Evolutionary conservation across 805 yeast species (phyloP).

Genomic region (Myxozyma sirexii): DNA sequence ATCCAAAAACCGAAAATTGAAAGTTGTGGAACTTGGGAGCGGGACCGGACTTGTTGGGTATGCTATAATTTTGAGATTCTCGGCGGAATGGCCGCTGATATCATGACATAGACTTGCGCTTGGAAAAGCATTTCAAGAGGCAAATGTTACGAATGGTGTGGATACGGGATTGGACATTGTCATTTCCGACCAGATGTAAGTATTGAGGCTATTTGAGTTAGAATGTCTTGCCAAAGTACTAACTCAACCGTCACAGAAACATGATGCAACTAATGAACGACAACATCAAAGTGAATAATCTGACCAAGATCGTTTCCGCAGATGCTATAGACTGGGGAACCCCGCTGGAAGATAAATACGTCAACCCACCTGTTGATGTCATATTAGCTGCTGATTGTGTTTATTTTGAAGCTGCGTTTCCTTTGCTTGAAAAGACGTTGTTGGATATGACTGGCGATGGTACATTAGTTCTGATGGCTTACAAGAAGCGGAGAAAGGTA

Average conservation of each 20-base stretch:
- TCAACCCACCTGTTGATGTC: slow-evolving; percentile 46
- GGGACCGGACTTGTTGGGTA: slow-evolving; percentile 63
- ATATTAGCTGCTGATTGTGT: slow-evolving; percentile 65
- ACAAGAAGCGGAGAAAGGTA: slow-evolving; percentile 55
- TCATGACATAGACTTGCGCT: slow-evolving; percentile 37
- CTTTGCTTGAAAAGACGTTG: slow-evolving; percentile 53
- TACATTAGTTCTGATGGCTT: slow-evolving; percentile 55
- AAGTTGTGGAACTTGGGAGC: slow-evolving; percentile 56
- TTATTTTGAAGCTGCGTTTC: slow-evolving; percentile 57
- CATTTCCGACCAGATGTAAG: slow-evolving; percentile 53
- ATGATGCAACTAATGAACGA: slow-evolving; percentile 52
- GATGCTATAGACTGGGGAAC: slow-evolving; percentile 53
- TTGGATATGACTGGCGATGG: slow-evolving; percentile 47
- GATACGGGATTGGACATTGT: slow-evolving; percentile 43
- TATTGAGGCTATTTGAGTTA: background rate
- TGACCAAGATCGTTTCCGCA: slow-evolving; percentile 47
- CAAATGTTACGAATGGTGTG: slow-evolving; percentile 29
- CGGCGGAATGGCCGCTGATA: background rate
- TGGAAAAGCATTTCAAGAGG: slow-evolving; percentile 36
- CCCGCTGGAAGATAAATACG: slow-evolving; percentile 45
- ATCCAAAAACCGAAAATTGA: slow-evolving; percentile 18
- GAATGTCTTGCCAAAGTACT: too few species aligned
- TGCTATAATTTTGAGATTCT: background rate
- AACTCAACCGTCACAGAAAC: slow-evolving; percentile 34
- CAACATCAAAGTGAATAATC: slow-evolving; percentile 49